Evolutionary conservation across 768 basidiomycete species (phyloP).

Genomic region (Phanerochaete sordida): DNA sequence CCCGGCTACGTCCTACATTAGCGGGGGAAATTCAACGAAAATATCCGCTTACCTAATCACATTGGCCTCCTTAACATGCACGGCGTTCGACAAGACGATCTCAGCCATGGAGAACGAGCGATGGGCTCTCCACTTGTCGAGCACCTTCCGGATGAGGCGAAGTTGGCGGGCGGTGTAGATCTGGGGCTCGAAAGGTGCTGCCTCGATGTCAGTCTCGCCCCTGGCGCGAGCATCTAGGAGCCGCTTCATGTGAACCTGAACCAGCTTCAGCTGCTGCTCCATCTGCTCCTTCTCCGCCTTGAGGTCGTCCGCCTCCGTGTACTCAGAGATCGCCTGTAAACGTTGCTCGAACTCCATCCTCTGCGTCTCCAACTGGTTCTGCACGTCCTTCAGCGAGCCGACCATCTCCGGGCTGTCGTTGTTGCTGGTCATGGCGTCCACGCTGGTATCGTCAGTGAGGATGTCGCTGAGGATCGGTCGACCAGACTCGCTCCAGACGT

Average conservation of each 20-base stretch:
- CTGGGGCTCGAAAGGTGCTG: slow-evolving; percentile 69
- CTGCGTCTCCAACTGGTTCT: slow-evolving; percentile 60
- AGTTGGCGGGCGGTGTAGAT: slow-evolving; percentile 83
- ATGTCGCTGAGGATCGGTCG: slow-evolving; percentile 74
- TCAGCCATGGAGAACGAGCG: slow-evolving; percentile 93
- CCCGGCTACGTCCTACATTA: slow-evolving; percentile 50
- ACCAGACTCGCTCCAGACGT: slow-evolving; percentile 88
- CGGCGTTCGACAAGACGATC: slow-evolving; percentile 76
- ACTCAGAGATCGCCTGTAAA: slow-evolving; percentile 57
- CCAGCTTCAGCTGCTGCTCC: slow-evolving; percentile 80
- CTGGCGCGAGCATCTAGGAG: slow-evolving; percentile 72
- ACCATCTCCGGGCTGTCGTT: slow-evolving; percentile 63
- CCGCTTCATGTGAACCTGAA: slow-evolving; percentile 79
- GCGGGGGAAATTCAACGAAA: slow-evolving; percentile 5
- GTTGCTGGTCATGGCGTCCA: slow-evolving; percentile 60
- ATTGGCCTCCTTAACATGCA: slow-evolving; percentile 91
- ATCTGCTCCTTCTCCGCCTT: slow-evolving; percentile 91
- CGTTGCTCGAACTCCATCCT: slow-evolving; percentile 55
- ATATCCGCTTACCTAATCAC: slow-evolving; percentile 65
- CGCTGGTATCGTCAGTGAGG: slow-evolving; percentile 83
- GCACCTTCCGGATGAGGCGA: slow-evolving; percentile 73
- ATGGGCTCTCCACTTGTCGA: slow-evolving; percentile 84
- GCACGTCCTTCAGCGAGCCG: slow-evolving; percentile 63
- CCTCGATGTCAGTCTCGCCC: slow-evolving; percentile 68
- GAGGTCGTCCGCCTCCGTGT: slow-evolving; percentile 78